phyloP scores from a whole-genome alignment of 768 basidiomycete species.

The Daedalea quercina region DNA sequence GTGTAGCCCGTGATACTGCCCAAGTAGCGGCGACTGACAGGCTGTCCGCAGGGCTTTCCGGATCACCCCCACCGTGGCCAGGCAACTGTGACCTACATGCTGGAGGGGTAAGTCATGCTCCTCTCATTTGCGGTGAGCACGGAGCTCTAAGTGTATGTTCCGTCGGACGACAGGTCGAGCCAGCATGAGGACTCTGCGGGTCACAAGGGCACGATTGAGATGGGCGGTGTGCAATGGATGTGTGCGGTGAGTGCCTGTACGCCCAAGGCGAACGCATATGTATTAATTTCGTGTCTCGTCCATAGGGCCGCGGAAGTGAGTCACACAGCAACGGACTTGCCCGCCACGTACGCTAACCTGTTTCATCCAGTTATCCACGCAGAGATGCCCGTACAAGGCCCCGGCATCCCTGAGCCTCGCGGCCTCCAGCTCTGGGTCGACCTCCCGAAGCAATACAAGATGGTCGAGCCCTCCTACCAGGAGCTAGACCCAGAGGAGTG shows the following conservation, averaged over 20 bases:
- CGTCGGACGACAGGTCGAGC: constrained; percentile 38
- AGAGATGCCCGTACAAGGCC: constrained; percentile 81
- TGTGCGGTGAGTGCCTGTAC: constrained; percentile 47
- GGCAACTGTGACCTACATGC: constrained; percentile 84
- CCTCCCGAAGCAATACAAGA: constrained; percentile 76
- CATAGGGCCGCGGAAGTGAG: constrained; percentile 52
- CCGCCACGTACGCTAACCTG: not conserved
- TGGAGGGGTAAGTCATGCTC: constrained; percentile 53
- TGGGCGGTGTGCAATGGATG: constrained; percentile 97
- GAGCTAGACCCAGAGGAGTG: constrained; percentile 65
- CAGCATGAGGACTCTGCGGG: constrained; percentile 91
- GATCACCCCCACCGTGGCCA: constrained; percentile 94
- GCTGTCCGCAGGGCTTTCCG: constrained; percentile 62
- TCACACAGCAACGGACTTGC: not conserved
- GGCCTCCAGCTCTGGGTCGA: constrained; percentile 90
- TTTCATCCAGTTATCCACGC: constrained; percentile 52
- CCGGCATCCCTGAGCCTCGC: constrained; percentile 60
- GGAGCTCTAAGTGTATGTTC: not conserved
- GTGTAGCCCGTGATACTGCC: constrained; percentile 13
- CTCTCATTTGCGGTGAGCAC: not conserved
- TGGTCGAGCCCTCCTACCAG: constrained; percentile 82
- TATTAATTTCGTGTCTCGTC: not conserved
- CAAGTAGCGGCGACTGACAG: not conserved
- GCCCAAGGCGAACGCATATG: not conserved
- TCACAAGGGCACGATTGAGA: constrained; percentile 65